Evolutionary conservation across 495 filamentous ascomycete species (phyloP).

Genomic region (Neurospora sp.): DNA sequence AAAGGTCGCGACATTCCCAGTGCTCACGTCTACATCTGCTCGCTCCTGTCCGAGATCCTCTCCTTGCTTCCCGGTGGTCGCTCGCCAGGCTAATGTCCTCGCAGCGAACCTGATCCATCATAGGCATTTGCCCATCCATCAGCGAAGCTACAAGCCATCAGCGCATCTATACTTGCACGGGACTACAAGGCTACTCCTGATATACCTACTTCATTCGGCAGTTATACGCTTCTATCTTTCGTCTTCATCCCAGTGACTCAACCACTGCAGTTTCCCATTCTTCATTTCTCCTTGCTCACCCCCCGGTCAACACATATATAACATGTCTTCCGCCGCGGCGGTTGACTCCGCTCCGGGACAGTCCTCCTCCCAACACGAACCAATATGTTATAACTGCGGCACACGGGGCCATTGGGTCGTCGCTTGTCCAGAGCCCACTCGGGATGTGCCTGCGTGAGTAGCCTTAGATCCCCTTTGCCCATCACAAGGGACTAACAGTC

Average conservation of each 20-base stretch:
- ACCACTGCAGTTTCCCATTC: background rate
- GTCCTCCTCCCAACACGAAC: slow-evolving; percentile 21
- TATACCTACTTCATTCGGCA: background rate
- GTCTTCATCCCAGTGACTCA: background rate
- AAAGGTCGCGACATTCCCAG: background rate
- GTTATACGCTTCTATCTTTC: background rate
- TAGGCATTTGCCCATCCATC: background rate
- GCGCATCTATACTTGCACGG: background rate
- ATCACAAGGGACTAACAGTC: slow-evolving; percentile 10
- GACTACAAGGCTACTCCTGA: background rate
- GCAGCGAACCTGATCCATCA: background rate
- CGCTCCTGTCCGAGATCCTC: background rate
- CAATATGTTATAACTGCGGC: slow-evolving; percentile 43
- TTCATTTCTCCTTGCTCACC: background rate
- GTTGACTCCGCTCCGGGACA: slow-evolving; percentile 24
- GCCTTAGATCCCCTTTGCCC: background rate
- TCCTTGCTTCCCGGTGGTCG: background rate
- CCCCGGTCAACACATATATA: background rate
- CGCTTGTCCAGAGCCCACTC: slow-evolving; percentile 39
- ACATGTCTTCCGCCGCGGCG: slow-evolving; percentile 15
- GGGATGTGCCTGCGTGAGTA: slow-evolving; percentile 51
- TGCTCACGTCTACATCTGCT: background rate
- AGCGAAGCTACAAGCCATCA: background rate
- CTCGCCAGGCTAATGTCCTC: background rate
- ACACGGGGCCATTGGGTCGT: slow-evolving; percentile 35